Evolutionary conservation across 78 protist genomes (phyloP).

Genomic region (Polysphondylium violaceum): DNA sequence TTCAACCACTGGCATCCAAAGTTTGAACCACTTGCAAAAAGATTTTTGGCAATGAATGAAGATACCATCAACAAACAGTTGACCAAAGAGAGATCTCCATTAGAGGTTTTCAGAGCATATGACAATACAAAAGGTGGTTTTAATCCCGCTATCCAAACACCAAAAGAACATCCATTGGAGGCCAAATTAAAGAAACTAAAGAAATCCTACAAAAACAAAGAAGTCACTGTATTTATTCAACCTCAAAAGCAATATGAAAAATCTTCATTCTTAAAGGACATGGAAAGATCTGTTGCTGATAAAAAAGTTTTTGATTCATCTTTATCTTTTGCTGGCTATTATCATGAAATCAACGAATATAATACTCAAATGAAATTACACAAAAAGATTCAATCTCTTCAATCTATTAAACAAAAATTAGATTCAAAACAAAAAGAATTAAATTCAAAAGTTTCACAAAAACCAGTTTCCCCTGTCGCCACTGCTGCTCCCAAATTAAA

Average conservation of each 20-base stretch:
- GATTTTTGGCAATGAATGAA: conserved; percentile 32
- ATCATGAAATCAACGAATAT: neutral
- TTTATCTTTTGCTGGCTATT: conserved; percentile 8
- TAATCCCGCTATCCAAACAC: conserved; percentile 63
- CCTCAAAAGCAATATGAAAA: conserved; percentile 11
- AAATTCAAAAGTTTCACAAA: too few species aligned
- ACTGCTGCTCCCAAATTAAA: too few species aligned
- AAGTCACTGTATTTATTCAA: neutral
- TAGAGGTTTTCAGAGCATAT: conserved; percentile 16
- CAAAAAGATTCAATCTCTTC: neutral
- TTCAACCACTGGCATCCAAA: conserved; percentile 73
- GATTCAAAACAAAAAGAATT: too few species aligned
- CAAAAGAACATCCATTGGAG: conserved; percentile 46
- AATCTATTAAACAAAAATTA: neutral
- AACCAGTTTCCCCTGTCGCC: too few species aligned
- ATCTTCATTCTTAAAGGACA: neutral
- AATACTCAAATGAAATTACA: conserved; percentile 1
- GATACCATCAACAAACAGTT: conserved; percentile 7
- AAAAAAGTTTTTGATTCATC: neutral
- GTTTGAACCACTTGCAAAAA: conserved; percentile 46
- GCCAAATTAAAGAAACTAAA: conserved; percentile 16
- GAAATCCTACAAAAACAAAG: conserved; percentile 27
- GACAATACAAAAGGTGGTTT: conserved; percentile 60
- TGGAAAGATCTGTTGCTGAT: neutral
- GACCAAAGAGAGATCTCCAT: conserved; percentile 20